Percentiles rank a stretch among this genome's conserved stretches.
These are phyloP conservation scores for Calonectria multiphialidica DNA, from an alignment of 2,329 filamentous ascomycete species.

Conservation along the genomic window DNA sequence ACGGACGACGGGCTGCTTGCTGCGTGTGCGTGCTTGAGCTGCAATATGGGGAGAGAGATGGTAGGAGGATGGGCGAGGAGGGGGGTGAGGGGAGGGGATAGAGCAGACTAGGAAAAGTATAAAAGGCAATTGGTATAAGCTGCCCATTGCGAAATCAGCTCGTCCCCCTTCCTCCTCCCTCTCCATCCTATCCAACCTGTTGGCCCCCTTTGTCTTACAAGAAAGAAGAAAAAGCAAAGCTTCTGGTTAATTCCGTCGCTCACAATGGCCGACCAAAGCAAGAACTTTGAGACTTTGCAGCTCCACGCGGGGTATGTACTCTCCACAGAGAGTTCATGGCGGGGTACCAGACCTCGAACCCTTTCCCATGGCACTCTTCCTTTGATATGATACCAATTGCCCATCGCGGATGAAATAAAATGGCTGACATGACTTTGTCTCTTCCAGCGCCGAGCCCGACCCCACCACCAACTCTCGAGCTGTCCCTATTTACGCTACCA, in stretches of 20 bases:
- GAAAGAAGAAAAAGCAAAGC: neutral
- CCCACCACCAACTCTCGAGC: conserved; percentile 86
- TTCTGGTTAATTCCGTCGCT: neutral
- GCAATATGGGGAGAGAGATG: neutral
- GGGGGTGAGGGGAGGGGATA: neutral
- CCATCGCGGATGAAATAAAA: neutral
- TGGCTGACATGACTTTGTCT: conserved; percentile 25
- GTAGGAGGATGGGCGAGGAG: neutral
- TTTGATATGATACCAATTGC: conserved; percentile 1
- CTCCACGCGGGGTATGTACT: conserved; percentile 81
- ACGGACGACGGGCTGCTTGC: neutral
- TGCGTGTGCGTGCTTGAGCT: conserved; percentile 12
- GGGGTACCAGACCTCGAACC: conserved; percentile 21
- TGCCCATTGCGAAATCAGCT: neutral
- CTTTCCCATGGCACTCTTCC: neutral
- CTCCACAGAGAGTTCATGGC: conserved; percentile 24
- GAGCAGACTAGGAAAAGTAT: conserved; percentile 30
- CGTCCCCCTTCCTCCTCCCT: neutral
- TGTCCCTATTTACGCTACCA: conserved; percentile 95
- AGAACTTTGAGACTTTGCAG: conserved; percentile 86
- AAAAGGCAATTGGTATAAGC: conserved; percentile 36
- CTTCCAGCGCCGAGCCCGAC: conserved; percentile 80
- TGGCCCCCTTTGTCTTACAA: conserved; percentile 40
- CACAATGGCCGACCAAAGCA: conserved; percentile 60
- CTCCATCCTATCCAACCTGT: conserved; percentile 3